Conservation (phyloP, 2,329 filamentous ascomycete species). For the Dactylellina leptospora region DNA sequence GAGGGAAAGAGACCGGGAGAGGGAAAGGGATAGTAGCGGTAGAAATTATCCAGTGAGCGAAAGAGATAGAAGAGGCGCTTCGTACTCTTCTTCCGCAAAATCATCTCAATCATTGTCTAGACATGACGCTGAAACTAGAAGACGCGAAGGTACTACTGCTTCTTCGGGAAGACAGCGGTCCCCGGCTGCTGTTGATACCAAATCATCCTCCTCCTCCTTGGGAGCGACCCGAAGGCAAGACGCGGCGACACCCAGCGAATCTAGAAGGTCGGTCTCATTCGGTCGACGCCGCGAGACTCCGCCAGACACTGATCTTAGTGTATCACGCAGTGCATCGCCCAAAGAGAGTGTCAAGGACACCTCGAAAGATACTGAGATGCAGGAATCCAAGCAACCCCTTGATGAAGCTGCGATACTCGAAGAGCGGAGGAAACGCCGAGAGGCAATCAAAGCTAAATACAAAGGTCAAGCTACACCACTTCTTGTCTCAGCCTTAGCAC, state of each 20-base stretch:
- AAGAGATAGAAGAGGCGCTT: conserved; percentile 66
- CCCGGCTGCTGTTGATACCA: conserved; percentile 36
- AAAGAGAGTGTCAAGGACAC: conserved; percentile 47
- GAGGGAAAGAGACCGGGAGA: conserved; percentile 52
- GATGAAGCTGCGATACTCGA: conserved; percentile 86
- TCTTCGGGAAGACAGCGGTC: conserved; percentile 60
- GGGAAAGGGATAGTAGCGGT: conserved; percentile 60
- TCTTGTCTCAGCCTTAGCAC: conserved; percentile 76
- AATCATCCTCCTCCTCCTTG: conserved; percentile 22
- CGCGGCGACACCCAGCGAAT: conserved; percentile 17
- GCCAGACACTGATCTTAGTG: conserved; percentile 53
- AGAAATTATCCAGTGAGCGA: conserved; percentile 72
- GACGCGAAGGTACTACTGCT: conserved; percentile 67
- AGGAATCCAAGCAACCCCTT: conserved; percentile 68
- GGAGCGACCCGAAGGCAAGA: conserved; percentile 35
- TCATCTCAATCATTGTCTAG: conserved; percentile 65
- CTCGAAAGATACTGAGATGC: conserved; percentile 57
- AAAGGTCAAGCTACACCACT: conserved; percentile 75
- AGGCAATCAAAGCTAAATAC: conserved; percentile 85
- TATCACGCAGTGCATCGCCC: conserved; percentile 50
- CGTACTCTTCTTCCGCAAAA: conserved; percentile 63
- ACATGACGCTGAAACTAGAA: conserved; percentile 74
- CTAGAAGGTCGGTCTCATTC: conserved; percentile 54
- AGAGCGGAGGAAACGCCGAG: conserved; percentile 81
- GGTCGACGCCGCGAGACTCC: not conserved